Evolutionary conservation across 2,329 filamentous ascomycete genomes (phyloP).

Genomic region (Aspergillus vadensis): DNA sequence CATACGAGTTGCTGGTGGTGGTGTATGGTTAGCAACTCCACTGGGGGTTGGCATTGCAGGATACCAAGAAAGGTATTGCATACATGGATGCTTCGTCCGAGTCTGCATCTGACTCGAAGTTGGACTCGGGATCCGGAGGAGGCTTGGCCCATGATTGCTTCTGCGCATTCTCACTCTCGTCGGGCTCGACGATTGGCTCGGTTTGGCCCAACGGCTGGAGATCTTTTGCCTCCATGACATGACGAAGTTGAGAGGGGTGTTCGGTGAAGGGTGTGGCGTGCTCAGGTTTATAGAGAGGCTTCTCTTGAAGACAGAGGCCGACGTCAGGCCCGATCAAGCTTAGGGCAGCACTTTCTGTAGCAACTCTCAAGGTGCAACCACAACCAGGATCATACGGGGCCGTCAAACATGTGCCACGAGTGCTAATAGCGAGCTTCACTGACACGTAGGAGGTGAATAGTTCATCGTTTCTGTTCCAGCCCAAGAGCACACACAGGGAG

Average conservation of each 20-base stretch:
- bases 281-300: not conserved
- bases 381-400: not conserved
- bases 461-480: not conserved
- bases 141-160: constrained; percentile 14
- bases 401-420: not conserved
- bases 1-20: constrained; percentile 36
- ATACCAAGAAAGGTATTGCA: constrained; percentile 6
- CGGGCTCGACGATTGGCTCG: constrained; percentile 17
- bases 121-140: not conserved
- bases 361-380: not conserved
- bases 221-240: constrained; percentile 32
- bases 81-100: constrained; percentile 30
- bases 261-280: constrained; percentile 2
- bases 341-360: not conserved
- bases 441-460: not conserved
- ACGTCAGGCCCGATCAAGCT: not conserved
- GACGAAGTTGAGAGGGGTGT: constrained; percentile 18
- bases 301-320: not conserved
- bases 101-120: constrained; percentile 19
- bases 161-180: constrained; percentile 11
- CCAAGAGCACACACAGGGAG: not conserved
- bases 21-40: constrained; percentile 10
- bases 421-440: not conserved
- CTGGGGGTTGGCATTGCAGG: not conserved
- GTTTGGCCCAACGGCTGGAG: constrained; percentile 20